Evolutionary conservation across 2,329 filamentous ascomycete species (phyloP).

Genomic region (Epichloe hybrida): DNA sequence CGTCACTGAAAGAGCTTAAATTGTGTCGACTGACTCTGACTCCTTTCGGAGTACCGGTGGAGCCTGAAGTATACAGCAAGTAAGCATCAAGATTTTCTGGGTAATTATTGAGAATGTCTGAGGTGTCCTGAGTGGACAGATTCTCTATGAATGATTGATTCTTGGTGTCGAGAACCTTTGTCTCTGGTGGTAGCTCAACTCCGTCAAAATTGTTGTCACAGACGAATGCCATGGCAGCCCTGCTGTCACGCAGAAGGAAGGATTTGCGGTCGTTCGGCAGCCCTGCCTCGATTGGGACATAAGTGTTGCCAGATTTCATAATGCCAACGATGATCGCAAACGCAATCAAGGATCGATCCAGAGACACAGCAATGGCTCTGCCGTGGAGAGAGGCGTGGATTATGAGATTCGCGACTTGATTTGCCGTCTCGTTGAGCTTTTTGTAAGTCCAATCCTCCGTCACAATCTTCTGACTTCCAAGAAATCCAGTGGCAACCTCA

Average conservation of each 20-base stretch:
- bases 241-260: neutral
- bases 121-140: neutral
- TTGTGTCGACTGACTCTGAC: constrained; percentile 50
- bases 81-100: constrained; percentile 21
- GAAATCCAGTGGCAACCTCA: constrained; percentile 27
- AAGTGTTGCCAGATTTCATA: neutral
- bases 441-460: constrained; percentile 4
- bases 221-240: neutral
- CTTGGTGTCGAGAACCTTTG: neutral
- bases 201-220: neutral
- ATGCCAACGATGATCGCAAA: neutral
- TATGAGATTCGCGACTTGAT: neutral
- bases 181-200: neutral
- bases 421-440: neutral
- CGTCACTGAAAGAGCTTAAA: constrained; percentile 9
- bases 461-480: constrained; percentile 14
- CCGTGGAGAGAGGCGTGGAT: neutral
- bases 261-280: neutral
- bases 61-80: constrained; percentile 52
- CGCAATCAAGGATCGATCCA: neutral
- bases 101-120: neutral
- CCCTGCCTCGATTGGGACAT: neutral
- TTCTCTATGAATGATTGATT: neutral
- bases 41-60: constrained; percentile 53
- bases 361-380: neutral